Percentiles rank a stretch among this genome's conserved stretches.
phyloP scores from a whole-genome alignment of 192 early-diverging fungal genomes.

The Umbelopsis vinacea region DNA sequence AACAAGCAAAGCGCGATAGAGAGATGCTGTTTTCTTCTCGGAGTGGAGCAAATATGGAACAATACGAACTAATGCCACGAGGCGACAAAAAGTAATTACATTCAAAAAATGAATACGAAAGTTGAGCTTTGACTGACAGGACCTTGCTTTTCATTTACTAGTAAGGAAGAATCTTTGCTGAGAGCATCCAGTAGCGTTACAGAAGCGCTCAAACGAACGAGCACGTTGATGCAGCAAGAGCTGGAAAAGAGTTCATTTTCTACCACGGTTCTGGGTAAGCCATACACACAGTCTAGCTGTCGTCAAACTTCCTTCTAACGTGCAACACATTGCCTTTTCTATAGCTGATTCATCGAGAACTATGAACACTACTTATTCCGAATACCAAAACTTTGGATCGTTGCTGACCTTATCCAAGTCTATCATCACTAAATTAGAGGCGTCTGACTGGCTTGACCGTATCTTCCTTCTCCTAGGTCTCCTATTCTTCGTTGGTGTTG shows the following conservation, averaged over 20 bases:
- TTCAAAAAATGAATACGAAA: constrained; percentile 15
- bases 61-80: constrained; percentile 46
- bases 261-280: constrained; percentile 57
- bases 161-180: constrained; percentile 50
- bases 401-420: constrained; percentile 58
- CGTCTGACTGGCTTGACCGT: constrained; percentile 71
- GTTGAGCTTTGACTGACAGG: background rate
- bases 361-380: constrained; percentile 49
- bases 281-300: background rate
- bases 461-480: constrained; percentile 63
- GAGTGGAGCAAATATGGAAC: constrained; percentile 37
- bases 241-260: constrained; percentile 63
- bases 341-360: constrained; percentile 64
- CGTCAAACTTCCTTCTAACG: background rate
- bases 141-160: constrained; percentile 20
- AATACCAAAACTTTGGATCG: constrained; percentile 61
- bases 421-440: constrained; percentile 66
- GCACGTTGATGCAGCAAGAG: constrained; percentile 67
- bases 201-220: constrained; percentile 58
- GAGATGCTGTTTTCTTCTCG: constrained; percentile 41
- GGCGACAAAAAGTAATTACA: constrained; percentile 29
- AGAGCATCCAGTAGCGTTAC: constrained; percentile 62
- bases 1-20: constrained; percentile 48
- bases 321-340: background rate
- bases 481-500: constrained; percentile 61